phyloP scores from a whole-genome alignment of 208 protist species.

The Trypanosoma rangeli region DNA sequence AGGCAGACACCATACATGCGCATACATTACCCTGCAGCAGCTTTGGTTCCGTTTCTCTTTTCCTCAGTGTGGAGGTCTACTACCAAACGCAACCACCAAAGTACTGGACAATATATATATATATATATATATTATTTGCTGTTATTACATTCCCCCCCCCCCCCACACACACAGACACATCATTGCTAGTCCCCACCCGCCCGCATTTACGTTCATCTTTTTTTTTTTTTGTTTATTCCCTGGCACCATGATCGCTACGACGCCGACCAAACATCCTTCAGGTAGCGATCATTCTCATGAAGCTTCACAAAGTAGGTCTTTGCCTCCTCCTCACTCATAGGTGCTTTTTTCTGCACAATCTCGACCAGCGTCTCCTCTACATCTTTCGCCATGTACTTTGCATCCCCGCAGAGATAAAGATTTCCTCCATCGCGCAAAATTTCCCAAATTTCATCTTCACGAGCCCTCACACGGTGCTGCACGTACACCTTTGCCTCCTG shows the following conservation, averaged over 20 bases:
- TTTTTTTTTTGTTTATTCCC: conserved; percentile 3
- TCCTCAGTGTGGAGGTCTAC: too few relatives aligned
- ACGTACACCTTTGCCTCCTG: conserved; percentile 88
- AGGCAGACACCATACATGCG: too few relatives aligned
- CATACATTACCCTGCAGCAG: too few relatives aligned
- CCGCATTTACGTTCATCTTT: background rate
- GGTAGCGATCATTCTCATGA: conserved; percentile 60
- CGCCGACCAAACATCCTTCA: conserved; percentile 88
- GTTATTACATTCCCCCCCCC: background rate
- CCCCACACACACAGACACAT: too few relatives aligned
- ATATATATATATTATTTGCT: background rate
- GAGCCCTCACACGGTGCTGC: conserved; percentile 81
- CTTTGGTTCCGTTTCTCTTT: too few relatives aligned
- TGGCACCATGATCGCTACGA: conserved; percentile 19
- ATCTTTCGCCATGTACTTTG: conserved; percentile 90
- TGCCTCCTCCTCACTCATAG: conserved; percentile 45
- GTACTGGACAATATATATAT: background rate
- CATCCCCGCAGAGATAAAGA: conserved; percentile 92
- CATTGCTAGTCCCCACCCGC: background rate
- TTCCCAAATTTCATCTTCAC: conserved; percentile 66
- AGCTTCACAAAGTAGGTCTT: conserved; percentile 57
- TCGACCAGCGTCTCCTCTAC: conserved; percentile 72
- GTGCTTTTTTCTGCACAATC: conserved; percentile 49
- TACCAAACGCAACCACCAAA: background rate
- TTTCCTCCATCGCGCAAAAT: conserved; percentile 69